phyloP scores from a whole-genome alignment of 257 asterid species.

The Cynanchum wilfordii region DNA sequence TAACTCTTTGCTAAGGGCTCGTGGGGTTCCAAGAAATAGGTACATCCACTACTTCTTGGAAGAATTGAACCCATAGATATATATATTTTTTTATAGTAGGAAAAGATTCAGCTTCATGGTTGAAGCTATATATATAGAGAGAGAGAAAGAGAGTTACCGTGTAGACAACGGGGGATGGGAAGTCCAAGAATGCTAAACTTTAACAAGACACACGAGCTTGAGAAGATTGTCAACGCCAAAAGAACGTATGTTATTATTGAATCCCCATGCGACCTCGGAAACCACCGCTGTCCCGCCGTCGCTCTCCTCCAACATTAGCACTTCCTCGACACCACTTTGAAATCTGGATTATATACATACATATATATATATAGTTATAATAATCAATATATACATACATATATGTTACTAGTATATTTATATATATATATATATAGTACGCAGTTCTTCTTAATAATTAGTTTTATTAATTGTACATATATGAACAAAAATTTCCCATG shows the following conservation, averaged over 20 bases:
- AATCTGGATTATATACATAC: background rate
- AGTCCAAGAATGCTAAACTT: constrained; percentile 45
- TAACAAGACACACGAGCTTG: constrained; percentile 37
- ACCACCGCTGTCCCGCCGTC: constrained; percentile 38
- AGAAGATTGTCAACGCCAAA: constrained; percentile 29
- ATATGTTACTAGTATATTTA: background rate
- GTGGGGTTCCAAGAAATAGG: constrained; percentile 2
- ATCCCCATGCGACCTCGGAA: constrained; percentile 45
- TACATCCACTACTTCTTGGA: background rate
- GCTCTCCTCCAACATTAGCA: constrained; percentile 16
- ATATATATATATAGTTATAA: too few relatives aligned
- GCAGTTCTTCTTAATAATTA: too few relatives aligned
- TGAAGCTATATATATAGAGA: background rate
- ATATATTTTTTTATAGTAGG: too few relatives aligned
- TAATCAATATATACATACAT: too few relatives aligned
- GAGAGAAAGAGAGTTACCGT: constrained; percentile 12
- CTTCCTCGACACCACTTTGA: constrained; percentile 1
- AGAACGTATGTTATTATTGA: constrained; percentile 3
- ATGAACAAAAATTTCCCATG: background rate
- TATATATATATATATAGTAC: too few relatives aligned
- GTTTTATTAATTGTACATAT: background rate
- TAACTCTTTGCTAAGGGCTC: background rate
- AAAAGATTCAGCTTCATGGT: background rate
- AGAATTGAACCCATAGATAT: background rate
- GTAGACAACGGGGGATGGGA: constrained; percentile 43